Percentiles rank a stretch among this genome's conserved stretches.
phyloP scores from a whole-genome alignment of 164 flowering plant genomes.

The Platanus orientalis region DNA sequence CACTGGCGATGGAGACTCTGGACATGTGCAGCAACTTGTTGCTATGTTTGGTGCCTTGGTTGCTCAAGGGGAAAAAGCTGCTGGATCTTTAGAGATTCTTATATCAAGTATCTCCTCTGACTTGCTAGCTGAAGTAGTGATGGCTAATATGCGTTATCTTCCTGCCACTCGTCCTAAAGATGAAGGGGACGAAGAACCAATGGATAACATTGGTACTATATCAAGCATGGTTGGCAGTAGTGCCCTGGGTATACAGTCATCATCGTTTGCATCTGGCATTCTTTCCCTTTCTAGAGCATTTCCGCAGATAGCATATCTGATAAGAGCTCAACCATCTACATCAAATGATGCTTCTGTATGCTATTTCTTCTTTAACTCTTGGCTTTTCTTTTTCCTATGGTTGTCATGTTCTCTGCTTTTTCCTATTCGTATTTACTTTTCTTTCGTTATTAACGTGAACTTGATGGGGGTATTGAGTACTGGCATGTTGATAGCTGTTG shows the following conservation, averaged over 20 bases:
- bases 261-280: conserved; percentile 43
- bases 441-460: not conserved
- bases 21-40: conserved; percentile 91
- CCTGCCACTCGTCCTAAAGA: conserved; percentile 44
- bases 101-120: conserved; percentile 92
- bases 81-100: conserved; percentile 68
- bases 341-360: conserved; percentile 34
- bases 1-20: conserved; percentile 40
- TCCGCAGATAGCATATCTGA: conserved; percentile 40
- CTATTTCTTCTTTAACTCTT: not conserved
- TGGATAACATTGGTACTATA: conserved; percentile 20
- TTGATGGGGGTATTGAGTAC: not conserved
- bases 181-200: conserved; percentile 51
- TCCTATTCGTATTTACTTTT: not conserved
- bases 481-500: conserved; percentile 2
- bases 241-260: conserved; percentile 33
- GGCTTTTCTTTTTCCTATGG: not conserved
- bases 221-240: conserved; percentile 34
- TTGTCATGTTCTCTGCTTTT: not conserved
- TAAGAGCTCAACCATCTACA: conserved; percentile 24
- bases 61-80: conserved; percentile 95
- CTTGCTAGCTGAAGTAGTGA: conserved; percentile 90
- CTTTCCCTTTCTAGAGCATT: conserved; percentile 44
- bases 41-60: conserved; percentile 94
- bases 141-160: conserved; percentile 78